Base-by-base conservation (phyloP, 2,329 filamentous ascomycete genomes). In the Exophiala spinifera region DNA sequence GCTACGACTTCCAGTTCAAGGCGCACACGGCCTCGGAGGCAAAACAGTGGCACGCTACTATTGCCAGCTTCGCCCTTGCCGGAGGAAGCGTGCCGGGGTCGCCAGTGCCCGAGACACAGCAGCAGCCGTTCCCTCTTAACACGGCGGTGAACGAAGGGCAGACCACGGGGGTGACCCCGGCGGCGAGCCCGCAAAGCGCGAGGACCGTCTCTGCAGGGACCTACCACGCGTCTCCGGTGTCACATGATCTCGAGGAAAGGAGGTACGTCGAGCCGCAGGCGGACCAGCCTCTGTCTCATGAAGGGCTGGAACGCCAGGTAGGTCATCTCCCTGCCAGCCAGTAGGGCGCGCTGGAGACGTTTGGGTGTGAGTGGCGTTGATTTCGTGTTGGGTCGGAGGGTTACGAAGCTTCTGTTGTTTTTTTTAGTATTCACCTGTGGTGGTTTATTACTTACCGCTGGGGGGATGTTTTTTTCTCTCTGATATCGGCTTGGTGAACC, bases 1-100 rank as follows among this genome's bases (percentile, higher is more conserved):
- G 75, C 21, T 85, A 89, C 37, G 92, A 97, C 72, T 79, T 95
- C 34, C 76, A 80, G 25, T 96, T 96, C 83, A 95, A 95, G 75
- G 91, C 91, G 0, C 87, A 91, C 71, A 90, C 88, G 1, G 71
- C 89, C 2, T 78, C 81, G 23, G 90, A 95, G 61, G 91, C 92
- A 0, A 78, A 87, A 71, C 88, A 89, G 70, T 97, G 92, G 92
- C 91, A 85, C 72, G 81, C 86, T 31, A 76, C 89, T 61, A 87
- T 96, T 65, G 56, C 58, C 13, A 55, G 56, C 36, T 55, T 62
- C 25, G 49, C 57, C 19, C 49, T 48, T 20, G 51, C 53, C 1
- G 56, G 57, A 4, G 51, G 51, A 14, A 59, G 53, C 37, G 6
- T 64, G 7, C 62, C 61, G 3, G 61, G 57, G 2, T 60, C 55